phyloP scores from a whole-genome alignment of 2,329 filamentous ascomycete genomes.

The Tricladium varicosporioides region DNA sequence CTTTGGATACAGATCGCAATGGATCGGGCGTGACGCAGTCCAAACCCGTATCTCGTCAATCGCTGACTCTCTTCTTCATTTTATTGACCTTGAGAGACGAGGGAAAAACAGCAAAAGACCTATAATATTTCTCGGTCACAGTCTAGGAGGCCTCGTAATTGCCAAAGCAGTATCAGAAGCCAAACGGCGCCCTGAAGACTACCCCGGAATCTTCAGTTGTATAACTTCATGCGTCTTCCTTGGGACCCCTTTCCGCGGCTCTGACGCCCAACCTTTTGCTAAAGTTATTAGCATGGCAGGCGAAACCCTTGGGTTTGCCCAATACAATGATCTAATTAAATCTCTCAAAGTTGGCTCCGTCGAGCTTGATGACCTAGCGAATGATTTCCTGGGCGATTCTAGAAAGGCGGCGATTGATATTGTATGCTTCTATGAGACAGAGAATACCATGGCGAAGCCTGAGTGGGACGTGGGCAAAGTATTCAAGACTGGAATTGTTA shows the following conservation, averaged over 20 bases:
- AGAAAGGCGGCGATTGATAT: not conserved
- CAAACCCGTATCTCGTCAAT: not conserved
- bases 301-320: not conserved
- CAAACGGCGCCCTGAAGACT: not conserved
- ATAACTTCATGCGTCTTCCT: constrained; percentile 6
- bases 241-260: constrained; percentile 8
- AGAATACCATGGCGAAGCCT: not conserved
- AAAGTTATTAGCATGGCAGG: not conserved
- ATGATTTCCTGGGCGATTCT: not conserved
- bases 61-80: not conserved
- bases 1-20: constrained; percentile 7
- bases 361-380: constrained; percentile 1
- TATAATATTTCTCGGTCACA: constrained; percentile 38
- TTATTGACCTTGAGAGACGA: not conserved
- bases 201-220: constrained; percentile 1
- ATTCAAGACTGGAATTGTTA: not conserved
- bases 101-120: constrained; percentile 16
- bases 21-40: constrained; percentile 2
- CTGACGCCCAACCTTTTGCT: not conserved
- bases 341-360: constrained; percentile 1
- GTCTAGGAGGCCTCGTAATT: constrained; percentile 40
- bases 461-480: no score
- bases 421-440: constrained; percentile 1
- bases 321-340: not conserved
- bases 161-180: constrained; percentile 33